These are phyloP conservation scores for Paramecium sexaurelia DNA, from an alignment of 73 alveolate genomes.

Conservation along the genomic window DNA sequence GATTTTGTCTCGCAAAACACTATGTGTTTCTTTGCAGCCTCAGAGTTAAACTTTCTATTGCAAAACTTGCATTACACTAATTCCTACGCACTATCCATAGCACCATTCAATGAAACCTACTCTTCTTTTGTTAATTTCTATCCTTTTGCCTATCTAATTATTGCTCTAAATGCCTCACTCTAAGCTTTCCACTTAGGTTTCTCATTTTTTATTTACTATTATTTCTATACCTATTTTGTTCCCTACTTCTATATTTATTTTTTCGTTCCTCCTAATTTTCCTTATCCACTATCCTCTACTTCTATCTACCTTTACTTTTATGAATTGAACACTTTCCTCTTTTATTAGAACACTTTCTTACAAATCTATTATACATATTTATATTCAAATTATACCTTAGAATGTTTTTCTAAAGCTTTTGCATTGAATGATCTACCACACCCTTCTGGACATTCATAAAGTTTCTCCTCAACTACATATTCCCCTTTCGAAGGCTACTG, in stretches of 20 bases:
- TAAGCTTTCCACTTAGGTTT: conserved; percentile 70
- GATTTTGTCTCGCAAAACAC: conserved; percentile 72
- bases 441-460: conserved; percentile 62
- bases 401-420: conserved; percentile 75
- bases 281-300: not conserved
- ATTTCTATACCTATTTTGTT: not conserved
- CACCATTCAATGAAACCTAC: not conserved
- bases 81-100: conserved; percentile 59
- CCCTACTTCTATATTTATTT: not conserved
- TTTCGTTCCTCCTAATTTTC: conserved; percentile 12
- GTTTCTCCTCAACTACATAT: not conserved
- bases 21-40: conserved; percentile 75
- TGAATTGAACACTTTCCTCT: conserved; percentile 74
- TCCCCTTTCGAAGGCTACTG: not conserved
- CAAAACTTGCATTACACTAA: conserved; percentile 70
- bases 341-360: conserved; percentile 77
- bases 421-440: conserved; percentile 78
- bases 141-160: conserved; percentile 73
- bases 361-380: conserved; percentile 55
- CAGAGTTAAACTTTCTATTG: conserved; percentile 72
- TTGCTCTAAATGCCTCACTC: conserved; percentile 71
- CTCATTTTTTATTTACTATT: not conserved
- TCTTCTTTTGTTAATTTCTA: not conserved
- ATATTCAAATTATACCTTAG: not conserved
- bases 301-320: conserved; percentile 62